Conservation (phyloP, 2,329 filamentous ascomycete genomes). For the Diaporthe sp. region DNA sequence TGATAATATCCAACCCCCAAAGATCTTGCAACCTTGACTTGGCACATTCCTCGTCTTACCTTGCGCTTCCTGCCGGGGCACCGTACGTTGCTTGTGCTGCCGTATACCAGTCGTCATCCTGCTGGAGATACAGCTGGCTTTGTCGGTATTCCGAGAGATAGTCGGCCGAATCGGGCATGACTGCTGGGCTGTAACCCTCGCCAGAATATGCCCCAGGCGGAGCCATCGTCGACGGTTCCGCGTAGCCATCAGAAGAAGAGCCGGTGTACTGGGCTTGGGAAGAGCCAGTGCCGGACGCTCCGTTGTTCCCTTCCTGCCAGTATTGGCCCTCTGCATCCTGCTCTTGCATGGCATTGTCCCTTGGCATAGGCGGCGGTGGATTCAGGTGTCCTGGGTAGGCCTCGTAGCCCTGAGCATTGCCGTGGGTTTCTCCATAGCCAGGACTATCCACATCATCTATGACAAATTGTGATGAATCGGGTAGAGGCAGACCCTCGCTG, state of each 20-base stretch:
- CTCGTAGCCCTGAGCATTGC: background rate
- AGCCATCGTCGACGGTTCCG: background rate
- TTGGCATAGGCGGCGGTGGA: background rate
- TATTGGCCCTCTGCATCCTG: background rate
- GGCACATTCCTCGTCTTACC: no score
- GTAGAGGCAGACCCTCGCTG: background rate
- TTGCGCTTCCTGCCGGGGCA: background rate
- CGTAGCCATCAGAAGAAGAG: background rate
- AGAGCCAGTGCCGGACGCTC: background rate
- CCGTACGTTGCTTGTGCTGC: background rate
- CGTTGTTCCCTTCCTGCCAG: background rate
- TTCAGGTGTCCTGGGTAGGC: background rate
- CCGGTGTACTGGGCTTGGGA: background rate
- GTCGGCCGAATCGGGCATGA: constrained; percentile 19
- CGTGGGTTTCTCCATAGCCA: background rate
- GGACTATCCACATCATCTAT: constrained; percentile 35
- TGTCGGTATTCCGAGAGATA: constrained; percentile 23
- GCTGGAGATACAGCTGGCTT: constrained; percentile 27
- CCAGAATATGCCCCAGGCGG: constrained; percentile 9
- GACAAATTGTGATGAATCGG: constrained; percentile 26
- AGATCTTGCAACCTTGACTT: background rate
- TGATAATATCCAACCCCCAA: no score
- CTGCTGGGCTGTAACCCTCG: constrained; percentile 22
- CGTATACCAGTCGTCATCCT: constrained; percentile 30
- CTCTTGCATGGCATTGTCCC: background rate